These are phyloP conservation scores for Penicillium corylophilum DNA, from an alignment of 2,329 filamentous ascomycete species.

Conservation along the genomic window DNA sequence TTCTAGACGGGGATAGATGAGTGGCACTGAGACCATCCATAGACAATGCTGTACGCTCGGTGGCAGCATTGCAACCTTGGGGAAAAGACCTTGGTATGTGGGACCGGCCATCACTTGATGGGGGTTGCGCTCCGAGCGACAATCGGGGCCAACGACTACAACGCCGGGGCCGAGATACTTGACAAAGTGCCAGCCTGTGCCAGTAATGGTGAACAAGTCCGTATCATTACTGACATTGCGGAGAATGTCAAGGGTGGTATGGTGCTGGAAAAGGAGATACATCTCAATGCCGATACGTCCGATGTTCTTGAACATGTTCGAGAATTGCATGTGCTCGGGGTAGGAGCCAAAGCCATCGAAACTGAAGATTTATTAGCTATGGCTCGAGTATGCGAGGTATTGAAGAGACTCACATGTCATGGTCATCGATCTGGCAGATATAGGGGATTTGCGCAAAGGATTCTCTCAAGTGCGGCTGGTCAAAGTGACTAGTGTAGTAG, in stretches of 20 bases:
- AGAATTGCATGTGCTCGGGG: slow-evolving; percentile 97
- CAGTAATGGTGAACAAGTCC: slow-evolving; percentile 94
- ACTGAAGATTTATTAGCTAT: slow-evolving; percentile 46
- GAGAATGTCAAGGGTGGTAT: slow-evolving; percentile 90
- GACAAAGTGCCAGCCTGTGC: slow-evolving; percentile 97
- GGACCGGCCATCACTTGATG: slow-evolving; percentile 91
- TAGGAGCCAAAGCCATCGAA: slow-evolving; percentile 98
- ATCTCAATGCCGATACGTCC: slow-evolving; percentile 93
- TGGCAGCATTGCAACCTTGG: slow-evolving; percentile 86
- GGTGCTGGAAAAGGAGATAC: slow-evolving; percentile 97
- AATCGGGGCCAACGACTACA: slow-evolving; percentile 85
- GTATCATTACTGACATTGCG: slow-evolving; percentile 83
- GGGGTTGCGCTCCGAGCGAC: slow-evolving; percentile 85
- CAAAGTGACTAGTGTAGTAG: slow-evolving; percentile 97
- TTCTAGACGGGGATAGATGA: slow-evolving; percentile 88
- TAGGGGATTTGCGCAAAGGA: slow-evolving; percentile 98
- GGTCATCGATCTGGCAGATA: slow-evolving; percentile 88
- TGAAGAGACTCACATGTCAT: slow-evolving; percentile 78
- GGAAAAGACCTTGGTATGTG: slow-evolving; percentile 96
- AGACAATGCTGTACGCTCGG: slow-evolving; percentile 94
- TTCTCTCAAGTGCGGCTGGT: slow-evolving; percentile 90
- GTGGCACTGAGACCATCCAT: slow-evolving; percentile 89
- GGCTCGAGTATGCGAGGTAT: not conserved
- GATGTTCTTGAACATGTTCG: slow-evolving; percentile 97
- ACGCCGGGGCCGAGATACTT: slow-evolving; percentile 93